Conservation (phyloP, 805 yeast species). For the Kurtzmaniella cleridarum region DNA sequence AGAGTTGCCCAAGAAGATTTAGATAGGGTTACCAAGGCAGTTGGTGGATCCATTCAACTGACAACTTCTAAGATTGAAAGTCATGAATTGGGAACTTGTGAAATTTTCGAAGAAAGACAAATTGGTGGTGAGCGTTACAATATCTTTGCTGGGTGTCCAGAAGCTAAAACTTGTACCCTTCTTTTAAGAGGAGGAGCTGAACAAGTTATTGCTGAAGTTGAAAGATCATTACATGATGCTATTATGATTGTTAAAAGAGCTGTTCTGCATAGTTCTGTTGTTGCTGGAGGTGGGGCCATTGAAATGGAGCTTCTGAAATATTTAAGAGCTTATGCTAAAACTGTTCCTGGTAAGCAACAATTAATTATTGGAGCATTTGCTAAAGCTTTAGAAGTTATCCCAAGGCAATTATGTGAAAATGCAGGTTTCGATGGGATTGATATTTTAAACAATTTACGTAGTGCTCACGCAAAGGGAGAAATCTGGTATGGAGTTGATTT, state of each 20-base stretch:
- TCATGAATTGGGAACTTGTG: slow-evolving; percentile 81
- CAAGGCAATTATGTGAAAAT: slow-evolving; percentile 95
- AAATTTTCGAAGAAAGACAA: slow-evolving; percentile 83
- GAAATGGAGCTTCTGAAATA: slow-evolving; percentile 94
- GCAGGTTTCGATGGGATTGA: slow-evolving; percentile 99
- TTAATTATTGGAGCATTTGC: slow-evolving; percentile 89
- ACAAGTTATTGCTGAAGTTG: slow-evolving; percentile 96
- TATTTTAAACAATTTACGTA: slow-evolving; percentile 80
- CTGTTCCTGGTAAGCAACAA: slow-evolving; percentile 95
- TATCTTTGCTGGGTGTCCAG: slow-evolving; percentile 86
- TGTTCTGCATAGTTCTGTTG: slow-evolving; percentile 76
- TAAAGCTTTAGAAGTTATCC: slow-evolving; percentile 89
- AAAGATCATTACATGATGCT: slow-evolving; percentile 95
- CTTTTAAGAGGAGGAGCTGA: slow-evolving; percentile 97
- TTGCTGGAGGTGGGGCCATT: slow-evolving; percentile 99
- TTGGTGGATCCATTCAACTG: slow-evolving; percentile 83
- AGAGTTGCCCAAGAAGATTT: slow-evolving; percentile 85
- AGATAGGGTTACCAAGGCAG: slow-evolving; percentile 89
- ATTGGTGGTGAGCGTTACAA: slow-evolving; percentile 95
- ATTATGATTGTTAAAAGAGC: slow-evolving; percentile 98
- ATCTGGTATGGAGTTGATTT: slow-evolving; percentile 91
- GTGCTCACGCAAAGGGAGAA: slow-evolving; percentile 92
- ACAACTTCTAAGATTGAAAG: slow-evolving; percentile 65
- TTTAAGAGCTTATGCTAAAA: slow-evolving; percentile 78
- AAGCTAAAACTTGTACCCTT: slow-evolving; percentile 89